Conservation (phyloP, 2,329 filamentous ascomycete genomes). For the Paecilomyces formosus region DNA sequence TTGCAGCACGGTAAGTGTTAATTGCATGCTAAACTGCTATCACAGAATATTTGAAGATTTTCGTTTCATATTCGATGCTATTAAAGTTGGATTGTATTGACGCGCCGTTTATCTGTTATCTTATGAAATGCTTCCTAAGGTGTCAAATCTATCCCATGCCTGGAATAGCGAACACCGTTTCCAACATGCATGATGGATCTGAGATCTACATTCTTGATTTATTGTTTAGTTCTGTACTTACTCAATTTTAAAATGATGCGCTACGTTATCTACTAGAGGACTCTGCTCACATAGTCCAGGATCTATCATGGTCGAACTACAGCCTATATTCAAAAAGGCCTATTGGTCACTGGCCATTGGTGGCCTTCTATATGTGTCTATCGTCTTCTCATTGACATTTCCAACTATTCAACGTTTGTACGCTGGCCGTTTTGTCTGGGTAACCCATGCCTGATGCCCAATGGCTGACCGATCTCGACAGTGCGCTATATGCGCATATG, state of each 20-base stretch:
- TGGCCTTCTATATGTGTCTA: slow-evolving; percentile 58
- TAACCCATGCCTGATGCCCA: background rate
- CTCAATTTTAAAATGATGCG: background rate
- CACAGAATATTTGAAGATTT: background rate
- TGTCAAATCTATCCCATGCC: background rate
- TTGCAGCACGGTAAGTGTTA: background rate
- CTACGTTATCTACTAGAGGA: background rate
- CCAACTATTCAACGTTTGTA: slow-evolving; percentile 76
- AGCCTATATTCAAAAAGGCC: slow-evolving; percentile 43
- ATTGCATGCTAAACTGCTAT: background rate
- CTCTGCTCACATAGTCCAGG: background rate
- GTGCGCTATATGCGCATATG: slow-evolving; percentile 76
- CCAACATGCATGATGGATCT: background rate
- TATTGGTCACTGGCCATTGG: slow-evolving; percentile 52
- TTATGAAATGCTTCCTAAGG: background rate
- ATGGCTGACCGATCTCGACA: slow-evolving; percentile 27
- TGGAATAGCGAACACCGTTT: background rate
- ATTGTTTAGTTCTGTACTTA: background rate
- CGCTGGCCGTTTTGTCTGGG: slow-evolving; percentile 21
- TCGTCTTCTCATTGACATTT: slow-evolving; percentile 59
- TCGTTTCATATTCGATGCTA: background rate
- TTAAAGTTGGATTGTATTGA: background rate
- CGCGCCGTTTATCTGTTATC: background rate
- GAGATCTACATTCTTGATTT: background rate
- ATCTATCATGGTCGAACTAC: slow-evolving; percentile 27